These are phyloP conservation scores for Saccharomycopsis sp. DNA, from an alignment of 805 yeast genomes.

Conservation along the genomic window DNA sequence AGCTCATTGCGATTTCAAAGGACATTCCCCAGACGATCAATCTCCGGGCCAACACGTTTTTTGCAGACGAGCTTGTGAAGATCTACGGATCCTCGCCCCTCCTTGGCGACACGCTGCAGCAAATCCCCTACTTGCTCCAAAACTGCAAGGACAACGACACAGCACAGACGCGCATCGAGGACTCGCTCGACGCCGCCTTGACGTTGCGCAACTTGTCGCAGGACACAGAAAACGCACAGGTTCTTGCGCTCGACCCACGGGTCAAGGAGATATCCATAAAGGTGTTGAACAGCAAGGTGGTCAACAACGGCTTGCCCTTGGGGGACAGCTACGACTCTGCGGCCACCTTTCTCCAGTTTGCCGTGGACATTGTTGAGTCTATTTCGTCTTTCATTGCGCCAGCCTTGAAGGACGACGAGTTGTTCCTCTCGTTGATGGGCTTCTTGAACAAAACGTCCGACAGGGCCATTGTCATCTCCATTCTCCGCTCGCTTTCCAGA, in stretches of 20 bases:
- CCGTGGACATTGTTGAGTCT: slow-evolving; percentile 77
- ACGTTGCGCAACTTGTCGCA: slow-evolving; percentile 77
- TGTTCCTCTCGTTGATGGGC: slow-evolving; percentile 50
- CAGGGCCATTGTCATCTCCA: slow-evolving; percentile 59
- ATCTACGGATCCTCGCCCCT: slow-evolving; percentile 10
- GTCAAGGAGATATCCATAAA: slow-evolving; percentile 39
- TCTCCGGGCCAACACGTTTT: slow-evolving; percentile 8
- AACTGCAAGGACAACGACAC: slow-evolving; percentile 2
- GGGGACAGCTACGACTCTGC: slow-evolving; percentile 25
- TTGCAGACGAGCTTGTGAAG: slow-evolving; percentile 11
- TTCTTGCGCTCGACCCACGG: slow-evolving; percentile 49
- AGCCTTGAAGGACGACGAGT: slow-evolving; percentile 58
- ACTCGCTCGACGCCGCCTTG: slow-evolving; percentile 27
- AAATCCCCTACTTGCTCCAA: slow-evolving; percentile 11
- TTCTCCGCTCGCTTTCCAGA: slow-evolving; percentile 72
- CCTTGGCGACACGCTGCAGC: not conserved
- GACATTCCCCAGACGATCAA: slow-evolving; percentile 9
- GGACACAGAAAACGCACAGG: slow-evolving; percentile 75
- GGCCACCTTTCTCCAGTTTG: slow-evolving; percentile 55
- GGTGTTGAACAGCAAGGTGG: slow-evolving; percentile 34
- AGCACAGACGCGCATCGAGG: slow-evolving; percentile 5
- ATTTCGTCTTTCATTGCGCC: slow-evolving; percentile 78
- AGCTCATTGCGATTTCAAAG: slow-evolving; percentile 11
- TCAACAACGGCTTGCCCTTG: slow-evolving; percentile 24
- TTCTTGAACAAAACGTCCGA: slow-evolving; percentile 53